A percentile compares a stretch with the other conserved stretches of the same genome.
These are phyloP conservation scores for Globisporangium paddicum DNA, from an alignment of 352 stramenopile species.

Conservation along the genomic window DNA sequence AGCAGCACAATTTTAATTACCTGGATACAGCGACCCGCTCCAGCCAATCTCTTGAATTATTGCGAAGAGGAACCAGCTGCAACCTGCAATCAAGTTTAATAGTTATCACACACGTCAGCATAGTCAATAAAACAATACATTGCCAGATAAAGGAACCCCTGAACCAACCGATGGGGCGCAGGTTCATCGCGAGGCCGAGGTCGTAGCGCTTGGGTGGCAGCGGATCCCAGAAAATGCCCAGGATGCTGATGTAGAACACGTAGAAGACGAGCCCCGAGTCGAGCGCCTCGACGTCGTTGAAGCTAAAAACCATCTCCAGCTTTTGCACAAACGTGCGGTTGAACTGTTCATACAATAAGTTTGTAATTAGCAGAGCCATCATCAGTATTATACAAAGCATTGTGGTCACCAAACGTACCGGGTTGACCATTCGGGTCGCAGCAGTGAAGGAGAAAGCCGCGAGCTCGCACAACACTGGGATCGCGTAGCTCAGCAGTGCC, in stretches of 20 bases:
- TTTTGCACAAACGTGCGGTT: slow-evolving; percentile 83
- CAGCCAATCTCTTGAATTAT: slow-evolving; percentile 84
- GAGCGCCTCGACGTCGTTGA: slow-evolving; percentile 81
- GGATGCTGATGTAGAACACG: slow-evolving; percentile 79
- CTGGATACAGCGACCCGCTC: slow-evolving; percentile 85
- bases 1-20: slow-evolving; percentile 29
- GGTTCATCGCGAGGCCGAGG: slow-evolving; percentile 64
- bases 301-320: slow-evolving; percentile 85
- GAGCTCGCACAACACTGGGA: slow-evolving; percentile 78
- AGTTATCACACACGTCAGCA: background rate
- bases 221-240: slow-evolving; percentile 85
- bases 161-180: slow-evolving; percentile 51
- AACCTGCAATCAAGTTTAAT: slow-evolving; percentile 44
- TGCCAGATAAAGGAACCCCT: background rate
- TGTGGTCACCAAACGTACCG: slow-evolving; percentile 30
- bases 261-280: slow-evolving; percentile 86
- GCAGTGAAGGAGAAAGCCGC: slow-evolving; percentile 84
- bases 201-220: slow-evolving; percentile 78
- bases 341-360: slow-evolving; percentile 47
- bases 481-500: slow-evolving; percentile 74
- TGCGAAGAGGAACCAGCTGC: slow-evolving; percentile 81
- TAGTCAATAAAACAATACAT: background rate
- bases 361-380: background rate
- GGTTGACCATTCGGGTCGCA: slow-evolving; percentile 84
- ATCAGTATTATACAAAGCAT: background rate